A percentile compares a stretch with the other conserved stretches of the same genome.
These are phyloP conservation scores for Colletotrichum sp. DNA, from an alignment of 2,329 filamentous ascomycete genomes.

Conservation along the genomic window DNA sequence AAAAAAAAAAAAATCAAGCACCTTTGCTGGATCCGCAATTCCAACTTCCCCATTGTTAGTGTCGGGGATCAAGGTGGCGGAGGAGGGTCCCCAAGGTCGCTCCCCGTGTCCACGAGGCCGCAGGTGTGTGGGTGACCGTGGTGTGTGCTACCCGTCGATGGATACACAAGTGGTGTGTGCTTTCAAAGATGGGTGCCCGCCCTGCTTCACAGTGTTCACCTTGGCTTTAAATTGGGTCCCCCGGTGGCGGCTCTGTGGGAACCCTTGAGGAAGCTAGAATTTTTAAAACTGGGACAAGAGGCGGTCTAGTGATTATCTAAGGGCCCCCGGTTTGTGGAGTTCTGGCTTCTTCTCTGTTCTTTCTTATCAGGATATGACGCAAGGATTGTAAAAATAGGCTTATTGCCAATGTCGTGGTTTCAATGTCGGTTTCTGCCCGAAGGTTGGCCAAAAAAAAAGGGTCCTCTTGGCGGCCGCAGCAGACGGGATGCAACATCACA, in stretches of 20 bases:
- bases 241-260: not conserved
- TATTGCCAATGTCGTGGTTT: not conserved
- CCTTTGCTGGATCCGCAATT: constrained; percentile 4
- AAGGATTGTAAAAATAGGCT: not conserved
- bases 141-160: not conserved
- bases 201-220: not conserved
- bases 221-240: not conserved
- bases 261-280: not conserved
- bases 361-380: not conserved
- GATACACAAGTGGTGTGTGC: not conserved
- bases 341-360: not conserved
- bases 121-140: not conserved
- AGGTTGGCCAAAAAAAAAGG: not conserved
- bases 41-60: not conserved
- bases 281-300: not conserved
- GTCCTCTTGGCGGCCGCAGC: not conserved
- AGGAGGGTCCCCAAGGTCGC: not conserved
- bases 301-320: not conserved
- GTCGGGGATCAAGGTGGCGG: not conserved
- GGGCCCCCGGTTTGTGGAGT: not conserved
- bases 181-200: not conserved
- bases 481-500: not conserved
- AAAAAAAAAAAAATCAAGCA: not conserved
- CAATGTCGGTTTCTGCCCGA: not conserved
- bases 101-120: not conserved